Evolutionary conservation across 208 protist species (phyloP).

Genomic region (Acanthamoeba healyi): DNA sequence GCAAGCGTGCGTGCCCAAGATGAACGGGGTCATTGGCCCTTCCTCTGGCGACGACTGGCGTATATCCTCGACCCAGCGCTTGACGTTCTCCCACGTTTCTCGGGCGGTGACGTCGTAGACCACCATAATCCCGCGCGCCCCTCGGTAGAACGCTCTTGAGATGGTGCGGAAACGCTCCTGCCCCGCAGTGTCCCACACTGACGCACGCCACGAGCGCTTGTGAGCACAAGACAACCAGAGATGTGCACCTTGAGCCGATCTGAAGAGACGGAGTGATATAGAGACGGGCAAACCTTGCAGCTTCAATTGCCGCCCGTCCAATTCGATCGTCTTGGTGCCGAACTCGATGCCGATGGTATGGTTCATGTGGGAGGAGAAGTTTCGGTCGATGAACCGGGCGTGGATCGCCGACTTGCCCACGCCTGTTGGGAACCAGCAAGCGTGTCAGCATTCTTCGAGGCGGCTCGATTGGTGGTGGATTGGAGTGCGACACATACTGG

Average conservation of each 20-base stretch:
- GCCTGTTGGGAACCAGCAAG: neutral
- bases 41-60: neutral
- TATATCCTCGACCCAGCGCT: neutral
- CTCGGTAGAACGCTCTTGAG: slow-evolving; percentile 86
- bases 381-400: neutral
- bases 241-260: too few species aligned
- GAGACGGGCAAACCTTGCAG: slow-evolving; percentile 93
- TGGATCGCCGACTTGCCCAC: neutral
- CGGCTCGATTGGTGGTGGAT: neutral
- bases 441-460: too few species aligned
- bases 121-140: slow-evolving; percentile 87
- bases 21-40: neutral
- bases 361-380: slow-evolving; percentile 87
- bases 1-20: slow-evolving; percentile 2
- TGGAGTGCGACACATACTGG: neutral
- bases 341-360: slow-evolving; percentile 98
- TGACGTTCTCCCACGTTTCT: neutral
- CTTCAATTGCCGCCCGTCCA: slow-evolving; percentile 93
- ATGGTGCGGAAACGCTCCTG: slow-evolving; percentile 90
- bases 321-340: slow-evolving; percentile 90
- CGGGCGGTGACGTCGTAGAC: slow-evolving; percentile 76
- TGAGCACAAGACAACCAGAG: neutral
- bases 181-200: slow-evolving; percentile 88
- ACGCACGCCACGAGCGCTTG: neutral
- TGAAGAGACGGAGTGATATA: too few species aligned